Conservation (phyloP, 257 asterid genomes). For the Petunia axillaris region DNA sequence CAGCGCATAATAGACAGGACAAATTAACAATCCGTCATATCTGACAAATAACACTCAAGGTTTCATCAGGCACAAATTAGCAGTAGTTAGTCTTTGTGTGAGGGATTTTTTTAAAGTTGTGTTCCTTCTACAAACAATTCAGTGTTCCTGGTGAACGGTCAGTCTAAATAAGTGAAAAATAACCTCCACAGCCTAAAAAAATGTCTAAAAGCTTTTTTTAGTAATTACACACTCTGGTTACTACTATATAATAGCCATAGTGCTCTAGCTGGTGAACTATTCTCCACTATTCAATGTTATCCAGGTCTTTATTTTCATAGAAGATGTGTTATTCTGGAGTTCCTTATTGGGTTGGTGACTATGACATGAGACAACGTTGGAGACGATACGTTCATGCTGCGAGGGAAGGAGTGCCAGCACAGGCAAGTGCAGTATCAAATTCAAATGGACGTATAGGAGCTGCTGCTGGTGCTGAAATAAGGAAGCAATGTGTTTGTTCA, state of each 20-base stretch:
- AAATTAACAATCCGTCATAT: not conserved
- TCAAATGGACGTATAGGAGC: not conserved
- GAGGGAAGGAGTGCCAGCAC: constrained; percentile 25
- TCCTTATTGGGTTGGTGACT: constrained; percentile 15
- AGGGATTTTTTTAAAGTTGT: too few relatives aligned
- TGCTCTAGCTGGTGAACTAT: constrained; percentile 21
- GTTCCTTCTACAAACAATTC: too few relatives aligned
- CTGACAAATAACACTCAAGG: constrained; percentile 11
- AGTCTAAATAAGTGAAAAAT: too few relatives aligned
- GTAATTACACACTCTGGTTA: not conserved
- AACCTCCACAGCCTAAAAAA: too few relatives aligned
- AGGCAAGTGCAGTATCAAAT: not conserved
- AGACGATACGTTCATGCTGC: not conserved
- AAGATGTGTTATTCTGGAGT: constrained; percentile 39
- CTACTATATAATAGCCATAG: not conserved
- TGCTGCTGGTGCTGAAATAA: not conserved
- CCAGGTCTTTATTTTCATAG: not conserved
- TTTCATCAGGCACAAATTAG: not conserved
- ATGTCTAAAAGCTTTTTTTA: constrained; percentile 24
- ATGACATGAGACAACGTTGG: not conserved
- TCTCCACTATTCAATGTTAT: too few relatives aligned
- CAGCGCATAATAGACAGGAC: not conserved
- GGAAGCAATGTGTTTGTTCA: constrained; percentile 45
- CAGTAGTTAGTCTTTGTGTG: not conserved
- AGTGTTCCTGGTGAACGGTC: too few relatives aligned